phyloP scores from a whole-genome alignment of 2,329 filamentous ascomycete genomes.

The Catunica adiposa region DNA sequence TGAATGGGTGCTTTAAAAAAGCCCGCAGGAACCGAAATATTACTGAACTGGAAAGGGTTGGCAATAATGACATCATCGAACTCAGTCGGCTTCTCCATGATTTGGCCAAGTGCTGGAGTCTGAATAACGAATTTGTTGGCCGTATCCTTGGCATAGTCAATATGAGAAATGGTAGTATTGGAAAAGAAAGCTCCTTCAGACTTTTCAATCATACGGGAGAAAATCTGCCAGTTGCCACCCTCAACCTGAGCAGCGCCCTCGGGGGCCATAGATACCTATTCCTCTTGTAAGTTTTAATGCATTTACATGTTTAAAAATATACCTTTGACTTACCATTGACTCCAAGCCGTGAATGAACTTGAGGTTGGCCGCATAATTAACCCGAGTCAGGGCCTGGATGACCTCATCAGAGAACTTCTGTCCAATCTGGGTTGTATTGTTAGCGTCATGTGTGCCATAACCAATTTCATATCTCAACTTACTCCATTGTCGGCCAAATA shows the following conservation, averaged over 20 bases:
- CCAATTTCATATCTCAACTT: background rate
- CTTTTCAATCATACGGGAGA: conserved; percentile 57
- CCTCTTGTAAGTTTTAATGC: background rate
- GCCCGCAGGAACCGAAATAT: conserved; percentile 44
- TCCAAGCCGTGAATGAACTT: conserved; percentile 75
- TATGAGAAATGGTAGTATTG: conserved; percentile 49
- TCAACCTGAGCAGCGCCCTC: conserved; percentile 63
- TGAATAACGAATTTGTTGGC: conserved; percentile 2
- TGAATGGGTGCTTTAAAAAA: conserved; percentile 58
- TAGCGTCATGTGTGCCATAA: background rate
- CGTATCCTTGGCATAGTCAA: conserved; percentile 22
- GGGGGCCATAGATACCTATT: conserved; percentile 65
- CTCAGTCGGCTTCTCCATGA: conserved; percentile 29
- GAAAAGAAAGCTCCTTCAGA: conserved; percentile 45
- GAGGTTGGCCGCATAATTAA: conserved; percentile 89
- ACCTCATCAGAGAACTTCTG: conserved; percentile 59
- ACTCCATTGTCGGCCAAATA: conserved; percentile 50
- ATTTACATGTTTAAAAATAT: background rate
- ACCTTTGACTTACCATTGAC: conserved; percentile 43
- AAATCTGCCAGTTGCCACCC: conserved; percentile 91
- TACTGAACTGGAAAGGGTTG: conserved; percentile 64
- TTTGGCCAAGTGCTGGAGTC: background rate
- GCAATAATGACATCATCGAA: conserved; percentile 78
- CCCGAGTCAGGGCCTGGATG: conserved; percentile 76
- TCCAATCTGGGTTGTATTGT: conserved; percentile 31